These are phyloP conservation scores for Closterium sp. DNA, from an alignment of 139 green algal species.

Conservation along the genomic window DNA sequence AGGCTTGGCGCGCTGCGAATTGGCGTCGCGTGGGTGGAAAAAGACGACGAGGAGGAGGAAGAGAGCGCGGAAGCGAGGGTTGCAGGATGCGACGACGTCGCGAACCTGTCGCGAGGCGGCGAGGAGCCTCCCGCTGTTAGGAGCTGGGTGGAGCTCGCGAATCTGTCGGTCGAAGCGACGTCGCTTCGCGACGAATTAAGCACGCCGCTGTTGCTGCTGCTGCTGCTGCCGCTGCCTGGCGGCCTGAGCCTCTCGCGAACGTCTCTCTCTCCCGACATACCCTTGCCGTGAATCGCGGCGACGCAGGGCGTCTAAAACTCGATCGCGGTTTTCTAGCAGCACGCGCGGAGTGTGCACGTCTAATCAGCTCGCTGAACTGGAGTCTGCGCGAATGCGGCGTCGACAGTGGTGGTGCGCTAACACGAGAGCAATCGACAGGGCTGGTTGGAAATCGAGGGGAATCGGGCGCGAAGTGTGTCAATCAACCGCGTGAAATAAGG, in stretches of 20 bases:
- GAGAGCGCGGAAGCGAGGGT: not conserved
- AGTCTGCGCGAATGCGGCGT: no score
- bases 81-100: not conserved
- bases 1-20: not conserved
- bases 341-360: no score
- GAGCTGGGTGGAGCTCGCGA: not conserved
- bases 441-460: no score
- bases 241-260: not conserved
- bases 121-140: not conserved
- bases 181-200: no score
- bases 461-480: no score
- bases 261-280: not conserved
- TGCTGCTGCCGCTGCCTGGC: not conserved
- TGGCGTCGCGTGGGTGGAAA: not conserved
- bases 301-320: not conserved
- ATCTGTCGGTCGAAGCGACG: not conserved
- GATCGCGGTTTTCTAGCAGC: no score
- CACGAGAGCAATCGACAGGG: no score
- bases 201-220: no score
- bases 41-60: not conserved
- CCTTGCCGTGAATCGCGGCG: not conserved
- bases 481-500: no score
- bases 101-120: not conserved
- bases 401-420: no score
- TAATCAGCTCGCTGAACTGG: no score